Percentiles rank a stretch among this genome's conserved stretches.
phyloP scores from a whole-genome alignment of 768 basidiomycete species.

The Lactarius hengduanensis region DNA sequence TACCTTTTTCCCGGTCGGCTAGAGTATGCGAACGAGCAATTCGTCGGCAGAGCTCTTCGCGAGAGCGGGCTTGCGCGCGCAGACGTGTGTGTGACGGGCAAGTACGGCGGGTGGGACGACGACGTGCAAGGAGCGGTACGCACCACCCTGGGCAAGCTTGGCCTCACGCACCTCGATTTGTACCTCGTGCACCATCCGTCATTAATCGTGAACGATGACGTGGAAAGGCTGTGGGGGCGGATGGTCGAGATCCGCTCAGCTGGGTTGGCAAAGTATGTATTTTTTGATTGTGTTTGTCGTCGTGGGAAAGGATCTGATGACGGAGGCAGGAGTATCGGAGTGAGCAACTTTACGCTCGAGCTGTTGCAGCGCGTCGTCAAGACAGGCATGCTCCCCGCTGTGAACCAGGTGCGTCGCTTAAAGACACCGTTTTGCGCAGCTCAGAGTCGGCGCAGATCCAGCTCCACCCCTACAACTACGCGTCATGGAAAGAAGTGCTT shows the following conservation, averaged over 20 bases:
- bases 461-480: constrained; percentile 71
- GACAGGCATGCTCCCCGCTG: constrained; percentile 58
- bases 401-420: constrained; percentile 57
- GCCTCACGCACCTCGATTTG: constrained; percentile 58
- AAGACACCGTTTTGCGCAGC: no score
- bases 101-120: constrained; percentile 41
- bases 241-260: constrained; percentile 54
- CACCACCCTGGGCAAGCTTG: constrained; percentile 56
- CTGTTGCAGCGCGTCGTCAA: constrained; percentile 53
- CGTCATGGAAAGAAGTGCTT: constrained; percentile 54
- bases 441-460: constrained; percentile 45
- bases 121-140: constrained; percentile 42
- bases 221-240: constrained; percentile 49
- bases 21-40: constrained; percentile 41
- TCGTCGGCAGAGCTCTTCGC: constrained; percentile 39
- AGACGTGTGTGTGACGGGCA: constrained; percentile 44
- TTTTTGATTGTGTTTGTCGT: neutral
- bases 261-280: constrained; percentile 38
- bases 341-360: constrained; percentile 61
- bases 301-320: neutral
- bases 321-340: constrained; percentile 60
- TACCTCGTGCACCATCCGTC: constrained; percentile 65
- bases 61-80: constrained; percentile 38
- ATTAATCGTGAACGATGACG: constrained; percentile 33
- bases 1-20: neutral